These are phyloP conservation scores for Coriolopsis trogii DNA, from an alignment of 1,284 basidiomycete species.

Conservation along the genomic window DNA sequence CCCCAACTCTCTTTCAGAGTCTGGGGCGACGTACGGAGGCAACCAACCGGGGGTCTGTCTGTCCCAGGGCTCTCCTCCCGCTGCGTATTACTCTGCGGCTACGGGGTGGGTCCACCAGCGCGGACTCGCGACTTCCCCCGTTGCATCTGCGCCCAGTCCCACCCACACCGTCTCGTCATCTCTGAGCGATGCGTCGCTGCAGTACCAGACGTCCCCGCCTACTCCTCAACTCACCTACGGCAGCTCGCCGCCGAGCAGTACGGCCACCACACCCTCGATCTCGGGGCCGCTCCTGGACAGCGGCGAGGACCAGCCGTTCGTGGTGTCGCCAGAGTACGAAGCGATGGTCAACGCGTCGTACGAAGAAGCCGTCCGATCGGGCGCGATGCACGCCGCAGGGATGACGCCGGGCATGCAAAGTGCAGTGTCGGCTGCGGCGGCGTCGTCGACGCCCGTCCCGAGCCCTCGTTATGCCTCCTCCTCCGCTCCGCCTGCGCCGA, in stretches of 20 bases:
- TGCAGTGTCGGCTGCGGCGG: conserved; percentile 1
- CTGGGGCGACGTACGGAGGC: too few relatives aligned
- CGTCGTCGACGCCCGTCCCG: too few relatives aligned
- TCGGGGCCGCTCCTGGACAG: conserved; percentile 20
- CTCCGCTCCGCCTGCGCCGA: conserved; percentile 1
- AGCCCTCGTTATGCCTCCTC: too few relatives aligned
- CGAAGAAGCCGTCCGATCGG: conserved; percentile 32
- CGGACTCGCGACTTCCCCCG: conserved; percentile 4
- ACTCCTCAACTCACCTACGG: conserved; percentile 17
- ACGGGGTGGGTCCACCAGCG: conserved; percentile 14
- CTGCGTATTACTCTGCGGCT: conserved; percentile 7
- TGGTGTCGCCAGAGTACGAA: conserved; percentile 35
- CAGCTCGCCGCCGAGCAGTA: conserved; percentile 22
- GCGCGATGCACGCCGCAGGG: conserved; percentile 31
- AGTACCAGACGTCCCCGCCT: conserved; percentile 4
- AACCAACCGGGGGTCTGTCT: too few relatives aligned
- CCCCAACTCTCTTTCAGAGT: too few relatives aligned
- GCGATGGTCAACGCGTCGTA: conserved; percentile 33
- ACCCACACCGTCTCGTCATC: conserved; percentile 9
- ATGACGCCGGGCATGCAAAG: conserved; percentile 22
- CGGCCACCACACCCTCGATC: conserved; percentile 19
- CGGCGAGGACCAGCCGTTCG: conserved; percentile 34
- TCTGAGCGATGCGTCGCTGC: conserved; percentile 14
- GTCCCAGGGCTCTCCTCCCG: too few relatives aligned
- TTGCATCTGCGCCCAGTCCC: conserved; percentile 13